A percentile compares a stretch with the other conserved stretches of the same genome.
These are phyloP conservation scores for Cyberlindnera euphorbiae DNA, from an alignment of 805 yeast genomes.

Conservation along the genomic window DNA sequence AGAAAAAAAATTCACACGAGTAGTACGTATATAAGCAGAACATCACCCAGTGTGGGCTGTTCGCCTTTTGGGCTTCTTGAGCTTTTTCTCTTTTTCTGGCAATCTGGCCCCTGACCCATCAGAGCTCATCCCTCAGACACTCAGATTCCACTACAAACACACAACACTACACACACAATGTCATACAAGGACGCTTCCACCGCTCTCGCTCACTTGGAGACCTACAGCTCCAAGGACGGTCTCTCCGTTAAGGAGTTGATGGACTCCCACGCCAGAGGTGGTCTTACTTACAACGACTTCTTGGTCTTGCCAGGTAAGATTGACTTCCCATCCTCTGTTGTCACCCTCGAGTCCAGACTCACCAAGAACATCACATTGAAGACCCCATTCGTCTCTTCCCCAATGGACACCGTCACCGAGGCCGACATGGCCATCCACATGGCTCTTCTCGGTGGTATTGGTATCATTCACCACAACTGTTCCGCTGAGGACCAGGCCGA, in stretches of 20 bases:
- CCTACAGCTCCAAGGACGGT: conserved; percentile 77
- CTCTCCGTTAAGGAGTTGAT: conserved; percentile 76
- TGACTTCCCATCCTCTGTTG: conserved; percentile 75
- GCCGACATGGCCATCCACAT: conserved; percentile 95
- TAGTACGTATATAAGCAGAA: conserved; percentile 4
- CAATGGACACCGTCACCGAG: conserved; percentile 99
- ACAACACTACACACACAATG: conserved; percentile 15
- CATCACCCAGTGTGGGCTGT: conserved; percentile 1
- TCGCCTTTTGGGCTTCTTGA: conserved; percentile 1
- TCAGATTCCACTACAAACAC: background rate
- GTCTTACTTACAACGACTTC: conserved; percentile 95
- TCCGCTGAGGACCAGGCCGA: conserved; percentile 96
- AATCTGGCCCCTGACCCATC: conserved; percentile 27
- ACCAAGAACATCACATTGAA: conserved; percentile 89
- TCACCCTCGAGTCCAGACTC: conserved; percentile 76
- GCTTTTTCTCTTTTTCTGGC: conserved; percentile 22
- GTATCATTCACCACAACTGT: conserved; percentile 97
- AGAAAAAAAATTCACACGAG: conserved; percentile 7
- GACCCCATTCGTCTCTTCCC: conserved; percentile 95
- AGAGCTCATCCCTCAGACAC: conserved; percentile 1
- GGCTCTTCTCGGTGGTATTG: conserved; percentile 98
- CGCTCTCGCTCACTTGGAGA: conserved; percentile 64
- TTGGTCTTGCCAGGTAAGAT: conserved; percentile 93
- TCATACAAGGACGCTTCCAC: conserved; percentile 41
- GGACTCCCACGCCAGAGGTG: conserved; percentile 90